phyloP scores from a whole-genome alignment of 495 filamentous ascomycete species.

The Lophiostoma macrostomum region DNA sequence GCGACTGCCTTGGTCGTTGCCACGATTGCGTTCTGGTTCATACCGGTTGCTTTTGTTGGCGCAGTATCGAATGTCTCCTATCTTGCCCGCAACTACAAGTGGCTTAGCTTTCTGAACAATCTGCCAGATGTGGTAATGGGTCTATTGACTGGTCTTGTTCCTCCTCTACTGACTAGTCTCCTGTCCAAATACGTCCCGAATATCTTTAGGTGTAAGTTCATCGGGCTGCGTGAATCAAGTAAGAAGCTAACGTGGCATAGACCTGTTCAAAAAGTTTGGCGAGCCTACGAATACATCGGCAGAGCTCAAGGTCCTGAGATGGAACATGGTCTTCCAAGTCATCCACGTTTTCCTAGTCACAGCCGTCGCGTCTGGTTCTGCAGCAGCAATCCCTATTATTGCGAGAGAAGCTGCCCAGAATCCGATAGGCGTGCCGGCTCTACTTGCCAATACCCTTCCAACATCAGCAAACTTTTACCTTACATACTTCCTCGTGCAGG shows the following conservation, averaged over 20 bases:
- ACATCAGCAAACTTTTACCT: slow-evolving; percentile 43
- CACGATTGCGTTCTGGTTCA: slow-evolving; percentile 43
- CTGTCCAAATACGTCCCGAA: slow-evolving; percentile 39
- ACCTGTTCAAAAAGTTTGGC: slow-evolving; percentile 28
- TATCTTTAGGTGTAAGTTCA: slow-evolving; percentile 35
- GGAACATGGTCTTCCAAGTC: slow-evolving; percentile 43
- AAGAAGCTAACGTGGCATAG: slow-evolving; percentile 1
- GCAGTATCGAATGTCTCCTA: slow-evolving; percentile 38
- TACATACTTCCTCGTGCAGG: slow-evolving; percentile 44
- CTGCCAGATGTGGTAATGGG: slow-evolving; percentile 36
- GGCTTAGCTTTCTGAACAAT: slow-evolving; percentile 36
- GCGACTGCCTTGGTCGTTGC: slow-evolving; percentile 32
- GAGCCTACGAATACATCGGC: slow-evolving; percentile 37
- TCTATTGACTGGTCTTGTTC: slow-evolving; percentile 38
- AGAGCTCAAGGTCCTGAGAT: slow-evolving; percentile 39
- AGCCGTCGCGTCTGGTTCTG: slow-evolving; percentile 38
- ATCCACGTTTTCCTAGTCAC: slow-evolving; percentile 43
- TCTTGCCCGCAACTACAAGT: slow-evolving; percentile 36
- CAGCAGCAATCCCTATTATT: slow-evolving; percentile 34
- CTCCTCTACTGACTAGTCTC: slow-evolving; percentile 32
- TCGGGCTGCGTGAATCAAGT: neutral
- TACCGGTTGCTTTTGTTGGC: slow-evolving; percentile 39
- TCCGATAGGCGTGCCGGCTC: no score
- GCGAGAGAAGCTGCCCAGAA: slow-evolving; percentile 33
- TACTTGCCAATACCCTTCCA: slow-evolving; percentile 36